Evolutionary conservation across 2,329 filamentous ascomycete genomes (phyloP), one percentile per base, ranked within the genome.

Genomic region (Ophiocordyceps robertsii): DNA sequence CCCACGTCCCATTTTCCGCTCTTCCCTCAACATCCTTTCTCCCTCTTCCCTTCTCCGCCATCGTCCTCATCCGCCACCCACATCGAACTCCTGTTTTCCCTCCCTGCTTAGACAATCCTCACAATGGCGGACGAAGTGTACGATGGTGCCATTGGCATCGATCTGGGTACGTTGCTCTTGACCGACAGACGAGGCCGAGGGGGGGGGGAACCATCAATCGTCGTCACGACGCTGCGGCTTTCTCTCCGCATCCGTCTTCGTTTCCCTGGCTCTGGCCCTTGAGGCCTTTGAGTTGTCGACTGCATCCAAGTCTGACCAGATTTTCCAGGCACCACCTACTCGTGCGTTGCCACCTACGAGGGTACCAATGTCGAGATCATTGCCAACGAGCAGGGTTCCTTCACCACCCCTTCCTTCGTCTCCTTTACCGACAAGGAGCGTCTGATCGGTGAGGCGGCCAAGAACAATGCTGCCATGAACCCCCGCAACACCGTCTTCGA

Each of bases 401-500:
- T 95, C 74, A 96, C 92, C 64, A 96, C 92, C 51, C 92, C 92
- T 55, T 96, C 92, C 45, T 98, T 95, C 77, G 92, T 98, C 65
- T 94, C 87, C 59, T 98, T 98, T 81, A 95, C 88, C 65, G 82
- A 90, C 61, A 87, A 95, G 75, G 92, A 98, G 79, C 89, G 92
- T 70, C 75, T 98, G 72, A 96, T 96, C 63, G 92, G 92, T 76
- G 92, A 96, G 79, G 90, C 92, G 48, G 92, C 92, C 64, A 98
- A 96, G 85, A 98, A 98, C 78, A 89, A 95, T 81, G 92, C 90
- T 64, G 90, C 92, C 62, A 95, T 96, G 87, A 98, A 98, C 85
- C 92, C 92, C 51, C 69, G 70, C 65, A 96, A 96, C 77, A 98
- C 92, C 58, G 78, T 98, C 71, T 98, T 96, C 73, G 92, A 98